Conservation (phyloP, 225 moss, liverwort and hornwort species). For the Pleurozium schreberi region DNA sequence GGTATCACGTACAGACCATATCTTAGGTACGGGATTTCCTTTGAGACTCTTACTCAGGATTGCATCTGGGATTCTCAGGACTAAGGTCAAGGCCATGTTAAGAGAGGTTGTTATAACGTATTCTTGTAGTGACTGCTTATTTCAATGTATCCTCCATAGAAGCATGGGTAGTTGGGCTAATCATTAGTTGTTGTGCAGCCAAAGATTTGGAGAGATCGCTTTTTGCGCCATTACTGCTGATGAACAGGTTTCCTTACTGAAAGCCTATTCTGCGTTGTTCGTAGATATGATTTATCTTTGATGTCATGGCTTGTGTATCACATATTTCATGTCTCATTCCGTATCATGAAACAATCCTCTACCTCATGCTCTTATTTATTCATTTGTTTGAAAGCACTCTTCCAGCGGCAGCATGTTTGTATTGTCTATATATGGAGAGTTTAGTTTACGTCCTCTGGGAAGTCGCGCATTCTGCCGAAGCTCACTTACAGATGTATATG, state of each 20-base stretch:
- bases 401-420: background rate
- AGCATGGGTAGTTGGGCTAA: background rate
- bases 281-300: background rate
- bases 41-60: background rate
- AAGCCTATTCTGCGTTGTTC: background rate
- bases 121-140: background rate
- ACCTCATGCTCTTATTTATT: background rate
- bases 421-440: background rate
- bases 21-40: conserved; percentile 37
- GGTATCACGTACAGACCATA: conserved; percentile 98
- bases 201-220: conserved; percentile 96
- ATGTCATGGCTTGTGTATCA: background rate
- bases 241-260: conserved; percentile 58
- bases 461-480: background rate
- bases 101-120: background rate
- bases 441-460: background rate
- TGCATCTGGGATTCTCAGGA: background rate
- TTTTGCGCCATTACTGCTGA: conserved; percentile 94
- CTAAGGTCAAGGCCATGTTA: background rate
- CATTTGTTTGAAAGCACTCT: background rate
- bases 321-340: background rate
- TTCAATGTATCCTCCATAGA: background rate
- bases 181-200: conserved; percentile 41
- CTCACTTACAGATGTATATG: background rate
- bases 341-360: background rate